A percentile compares a stretch with the other conserved stretches of the same genome.
phyloP scores from a whole-genome alignment of 225 moss, liverwort and hornwort genomes.

The Marchantia polymorpha region DNA sequence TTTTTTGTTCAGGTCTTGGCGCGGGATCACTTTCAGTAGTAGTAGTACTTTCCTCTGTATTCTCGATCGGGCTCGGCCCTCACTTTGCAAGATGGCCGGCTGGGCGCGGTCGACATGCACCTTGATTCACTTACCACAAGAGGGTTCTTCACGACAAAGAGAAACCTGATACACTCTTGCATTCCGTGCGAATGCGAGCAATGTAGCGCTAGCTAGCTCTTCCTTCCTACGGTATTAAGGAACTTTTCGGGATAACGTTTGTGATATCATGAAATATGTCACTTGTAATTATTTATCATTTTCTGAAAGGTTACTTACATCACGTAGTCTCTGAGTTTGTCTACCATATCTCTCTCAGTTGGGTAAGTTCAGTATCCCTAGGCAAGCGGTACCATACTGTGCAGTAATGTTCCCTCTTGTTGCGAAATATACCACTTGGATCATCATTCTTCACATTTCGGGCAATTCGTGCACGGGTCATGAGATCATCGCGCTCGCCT shows the following conservation, averaged over 20 bases:
- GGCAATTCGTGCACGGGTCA: background rate
- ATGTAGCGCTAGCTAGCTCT: constrained; percentile 1
- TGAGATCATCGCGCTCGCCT: background rate
- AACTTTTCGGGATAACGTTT: constrained; percentile 22
- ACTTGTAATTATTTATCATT: constrained; percentile 29
- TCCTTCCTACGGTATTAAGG: constrained; percentile 14
- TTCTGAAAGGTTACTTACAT: constrained; percentile 19
- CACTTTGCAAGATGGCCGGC: background rate
- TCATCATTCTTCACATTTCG: background rate
- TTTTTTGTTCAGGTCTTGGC: constrained; percentile 7
- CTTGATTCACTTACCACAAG: constrained; percentile 1
- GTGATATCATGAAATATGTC: constrained; percentile 23
- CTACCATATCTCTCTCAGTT: background rate
- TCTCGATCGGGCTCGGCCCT: background rate
- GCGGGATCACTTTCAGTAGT: background rate
- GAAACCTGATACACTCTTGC: constrained; percentile 13
- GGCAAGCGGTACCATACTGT: background rate
- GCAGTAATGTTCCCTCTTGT: background rate
- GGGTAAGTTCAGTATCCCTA: background rate
- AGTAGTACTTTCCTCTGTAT: background rate
- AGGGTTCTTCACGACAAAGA: background rate
- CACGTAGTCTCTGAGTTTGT: background rate
- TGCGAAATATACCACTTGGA: background rate
- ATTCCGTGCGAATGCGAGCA: background rate
- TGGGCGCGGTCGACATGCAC: background rate